Evolutionary conservation across 768 basidiomycete species (phyloP).

Genomic region (Boletus sensibilis): DNA sequence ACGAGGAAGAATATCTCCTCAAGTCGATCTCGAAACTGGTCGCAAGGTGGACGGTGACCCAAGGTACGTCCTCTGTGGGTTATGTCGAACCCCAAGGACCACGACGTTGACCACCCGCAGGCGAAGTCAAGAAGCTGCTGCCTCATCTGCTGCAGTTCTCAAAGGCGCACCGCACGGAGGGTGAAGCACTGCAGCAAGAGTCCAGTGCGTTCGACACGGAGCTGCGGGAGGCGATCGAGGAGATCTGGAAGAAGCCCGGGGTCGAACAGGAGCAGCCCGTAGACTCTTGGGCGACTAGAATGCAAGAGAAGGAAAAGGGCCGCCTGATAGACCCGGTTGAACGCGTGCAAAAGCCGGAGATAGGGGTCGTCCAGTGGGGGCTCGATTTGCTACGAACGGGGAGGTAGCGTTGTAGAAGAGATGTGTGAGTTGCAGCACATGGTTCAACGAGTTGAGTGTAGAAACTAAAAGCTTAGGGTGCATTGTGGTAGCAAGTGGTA

Average conservation of each 20-base stretch:
- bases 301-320: conserved; percentile 53
- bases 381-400: conserved; percentile 23
- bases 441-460: neutral
- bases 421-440: neutral
- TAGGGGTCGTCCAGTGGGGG: conserved; percentile 20
- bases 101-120: conserved; percentile 38
- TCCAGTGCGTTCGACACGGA: conserved; percentile 57
- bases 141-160: conserved; percentile 77
- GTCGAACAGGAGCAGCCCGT: conserved; percentile 26
- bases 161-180: conserved; percentile 65
- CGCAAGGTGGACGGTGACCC: conserved; percentile 55
- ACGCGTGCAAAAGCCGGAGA: conserved; percentile 50
- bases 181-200: conserved; percentile 58
- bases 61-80: conserved; percentile 43
- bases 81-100: no score
- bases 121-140: conserved; percentile 63
- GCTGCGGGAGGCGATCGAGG: conserved; percentile 54
- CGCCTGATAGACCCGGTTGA: conserved; percentile 49
- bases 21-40: conserved; percentile 78
- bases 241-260: conserved; percentile 57
- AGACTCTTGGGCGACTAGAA: conserved; percentile 52
- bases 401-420: neutral
- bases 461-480: neutral
- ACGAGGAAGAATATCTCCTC: conserved; percentile 94
- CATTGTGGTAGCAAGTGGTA: neutral